A percentile compares a stretch with the other conserved stretches of the same genome.
These are phyloP conservation scores for Myxozyma neglecta DNA, from an alignment of 805 yeast genomes.

Conservation along the genomic window DNA sequence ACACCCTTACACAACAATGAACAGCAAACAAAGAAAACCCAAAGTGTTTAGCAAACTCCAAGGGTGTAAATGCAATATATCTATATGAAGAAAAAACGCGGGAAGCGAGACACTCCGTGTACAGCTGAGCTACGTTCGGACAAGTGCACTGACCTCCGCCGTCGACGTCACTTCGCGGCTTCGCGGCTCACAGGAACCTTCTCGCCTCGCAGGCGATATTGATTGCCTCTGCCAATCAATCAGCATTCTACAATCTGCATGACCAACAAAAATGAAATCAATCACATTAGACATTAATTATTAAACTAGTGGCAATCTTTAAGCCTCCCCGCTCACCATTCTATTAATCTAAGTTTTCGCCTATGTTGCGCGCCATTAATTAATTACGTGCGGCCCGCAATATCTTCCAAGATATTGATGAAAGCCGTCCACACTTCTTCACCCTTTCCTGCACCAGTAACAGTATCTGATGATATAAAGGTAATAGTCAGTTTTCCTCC, in stretches of 20 bases:
- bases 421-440: background rate
- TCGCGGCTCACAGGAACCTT: background rate
- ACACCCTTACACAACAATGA: no score
- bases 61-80: no score
- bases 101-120: background rate
- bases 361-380: background rate
- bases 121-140: background rate
- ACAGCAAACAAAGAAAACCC: no score
- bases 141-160: background rate
- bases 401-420: background rate
- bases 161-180: background rate
- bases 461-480: conserved; percentile 9
- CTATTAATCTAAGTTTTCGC: background rate
- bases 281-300: background rate
- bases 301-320: no score
- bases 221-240: background rate
- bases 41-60: no score
- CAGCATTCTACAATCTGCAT: background rate
- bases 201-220: no score
- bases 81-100: no score
- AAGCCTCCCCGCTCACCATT: background rate
- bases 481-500: conserved; percentile 13
- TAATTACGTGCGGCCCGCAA: background rate
- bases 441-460: conserved; percentile 17
- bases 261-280: background rate